Evolutionary conservation across 179 eudicot genomes (phyloP), one percentile per base, ranked within the genome.

Genomic region (Amaranthus tricolor): DNA sequence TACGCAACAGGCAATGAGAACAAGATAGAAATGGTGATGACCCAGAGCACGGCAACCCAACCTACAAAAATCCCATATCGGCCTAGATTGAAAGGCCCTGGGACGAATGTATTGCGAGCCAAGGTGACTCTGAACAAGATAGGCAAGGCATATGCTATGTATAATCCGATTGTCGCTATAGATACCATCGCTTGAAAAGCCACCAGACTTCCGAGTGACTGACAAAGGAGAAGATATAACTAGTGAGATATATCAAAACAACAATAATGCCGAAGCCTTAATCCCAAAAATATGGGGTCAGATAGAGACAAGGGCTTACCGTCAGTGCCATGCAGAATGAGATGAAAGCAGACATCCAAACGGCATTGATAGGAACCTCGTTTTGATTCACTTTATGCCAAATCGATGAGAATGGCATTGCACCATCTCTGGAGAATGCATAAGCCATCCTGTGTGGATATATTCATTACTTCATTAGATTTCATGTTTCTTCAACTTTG

Each of bases 351-450:
- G 99, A 95, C 81, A 86, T 79, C 99, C 99, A 95, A 57, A 95
- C 99, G 9, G 99, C 97, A 83, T 95, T 82, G 62, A 93, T 65
- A 66, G 99, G 99, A 78, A 95, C 89, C 68, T 95, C 99, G n/a
- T 95, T 95, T 65, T 78, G 78, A 78, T 93, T 95, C 51, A 95
- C 99, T 79, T 90, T 88, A 82, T 92, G 97, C 99, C 99, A 95
- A 45, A 87, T 24, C 8, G 91, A 60, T 50, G 99, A 90, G 55
- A 89, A 86, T 54, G 97, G 99, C 97, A 95, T 89, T 21, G 99
- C 99, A 50, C 99, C 99, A 77, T 95, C 99, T 85, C 99, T 87
- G 44, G 99, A 95, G 87, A 95, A 95, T 49, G 99, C 99, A 82
- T 90, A 95, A 56, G 86, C 96, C 99, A 95, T 89, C 88, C 98